Base-by-base conservation (phyloP, 495 filamentous ascomycete species). In the Aspergillus egyptiacus region DNA sequence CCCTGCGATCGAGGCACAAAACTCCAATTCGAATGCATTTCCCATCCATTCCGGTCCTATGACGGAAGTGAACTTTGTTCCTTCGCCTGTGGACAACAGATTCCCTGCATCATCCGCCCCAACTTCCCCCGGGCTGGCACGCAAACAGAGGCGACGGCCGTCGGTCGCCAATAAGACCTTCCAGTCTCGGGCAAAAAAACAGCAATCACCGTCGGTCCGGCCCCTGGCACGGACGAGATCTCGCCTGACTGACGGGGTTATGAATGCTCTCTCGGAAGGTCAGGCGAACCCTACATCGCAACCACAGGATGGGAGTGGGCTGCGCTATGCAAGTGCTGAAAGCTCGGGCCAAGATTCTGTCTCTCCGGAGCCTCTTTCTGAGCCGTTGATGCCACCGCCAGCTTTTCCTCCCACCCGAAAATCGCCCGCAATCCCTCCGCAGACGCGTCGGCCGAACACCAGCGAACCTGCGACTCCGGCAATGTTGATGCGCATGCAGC, bases 121-220 rank as follows among this genome's bases (percentile, higher is more conserved):
- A 15, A 50, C 53, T 2, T 61, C 59, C 0, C 59, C 59, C 1
- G 59, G 55, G 1, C n/a, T 61, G 15, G 50, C 63, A 4, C 66
- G 56, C 38, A 76, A 66, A 60, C 63, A 65, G 30, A 63, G 65
- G 38, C 69, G 65, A 11, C 65, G 63, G n/a, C 64, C 67, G 13
- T 72, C 72, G 9, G 65, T 59, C 11, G 62, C 48, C 11, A 38
- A 67, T n/a, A 62, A 70, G 2, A 62, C 72, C 10, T 62, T 71
- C 8, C 58, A 64, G 9, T 69, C 66, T 23, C 66, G 68, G 6
- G 65, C 59, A 7, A 79, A 87, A 35, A 75, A 86, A 28, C 83
- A 85, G 45, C 86, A 91, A 62, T 95, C 89, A 3, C 90, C 91
- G 1, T 90, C 88, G 31, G 83, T 88, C 28, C 95, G 91, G 60